Conservation (phyloP, 352 stramenopile species). For the Globisporangium radiosum region DNA sequence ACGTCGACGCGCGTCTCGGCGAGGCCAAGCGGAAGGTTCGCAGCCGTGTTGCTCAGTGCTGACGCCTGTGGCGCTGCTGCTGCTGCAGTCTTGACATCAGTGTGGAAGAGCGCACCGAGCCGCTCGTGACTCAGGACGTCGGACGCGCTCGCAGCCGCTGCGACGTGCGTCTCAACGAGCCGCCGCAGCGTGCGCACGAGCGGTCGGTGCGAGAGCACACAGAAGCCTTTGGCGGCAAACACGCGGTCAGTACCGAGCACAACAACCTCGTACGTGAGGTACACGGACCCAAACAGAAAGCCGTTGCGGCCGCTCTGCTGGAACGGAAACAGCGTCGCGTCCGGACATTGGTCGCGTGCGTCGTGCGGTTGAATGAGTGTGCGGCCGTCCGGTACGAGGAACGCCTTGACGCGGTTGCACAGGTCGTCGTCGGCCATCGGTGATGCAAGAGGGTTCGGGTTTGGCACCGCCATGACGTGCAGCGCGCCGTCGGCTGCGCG, state of each 20-base stretch:
- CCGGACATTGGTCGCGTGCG: constrained; percentile 25
- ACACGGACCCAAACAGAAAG: constrained; percentile 72
- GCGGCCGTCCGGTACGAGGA: constrained; percentile 60
- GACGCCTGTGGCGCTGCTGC: constrained; percentile 4
- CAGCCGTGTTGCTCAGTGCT: constrained; percentile 19
- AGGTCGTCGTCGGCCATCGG: constrained; percentile 47
- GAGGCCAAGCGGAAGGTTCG: constrained; percentile 25
- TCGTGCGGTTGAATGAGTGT: constrained; percentile 35
- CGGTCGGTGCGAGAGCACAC: constrained; percentile 52
- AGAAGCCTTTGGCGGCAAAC: constrained; percentile 64
- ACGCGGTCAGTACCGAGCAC: constrained; percentile 35
- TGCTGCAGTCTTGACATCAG: constrained; percentile 8
- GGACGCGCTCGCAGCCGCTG: constrained; percentile 17
- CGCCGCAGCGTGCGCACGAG: constrained; percentile 54
- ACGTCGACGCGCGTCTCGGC: constrained; percentile 59
- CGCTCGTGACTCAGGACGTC: constrained; percentile 45
- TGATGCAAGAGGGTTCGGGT: constrained; percentile 9
- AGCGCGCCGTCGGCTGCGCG: constrained; percentile 33
- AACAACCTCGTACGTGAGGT: constrained; percentile 63
- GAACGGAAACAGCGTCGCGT: constrained; percentile 64
- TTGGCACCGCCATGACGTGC: constrained; percentile 51
- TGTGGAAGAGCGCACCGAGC: constrained; percentile 32
- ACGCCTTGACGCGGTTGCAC: constrained; percentile 52
- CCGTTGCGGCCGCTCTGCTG: constrained; percentile 69
- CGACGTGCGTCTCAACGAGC: constrained; percentile 53